phyloP scores from a whole-genome alignment of 805 yeast genomes.

The Vanderwaltozyma verrucispora region DNA sequence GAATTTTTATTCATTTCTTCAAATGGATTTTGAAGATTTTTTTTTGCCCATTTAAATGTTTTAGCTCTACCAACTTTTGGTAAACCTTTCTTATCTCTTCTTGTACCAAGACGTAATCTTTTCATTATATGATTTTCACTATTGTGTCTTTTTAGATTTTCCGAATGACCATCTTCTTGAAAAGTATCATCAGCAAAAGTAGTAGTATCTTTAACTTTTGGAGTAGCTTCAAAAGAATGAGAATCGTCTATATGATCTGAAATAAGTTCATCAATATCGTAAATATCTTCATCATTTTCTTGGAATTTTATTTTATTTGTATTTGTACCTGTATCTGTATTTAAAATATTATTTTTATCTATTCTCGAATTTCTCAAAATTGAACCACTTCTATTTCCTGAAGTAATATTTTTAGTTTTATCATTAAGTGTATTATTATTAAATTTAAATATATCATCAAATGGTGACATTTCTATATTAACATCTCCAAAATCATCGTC shows the following conservation, averaged over 20 bases:
- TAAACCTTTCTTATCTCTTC: slow-evolving; percentile 57
- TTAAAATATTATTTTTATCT: too few relatives aligned
- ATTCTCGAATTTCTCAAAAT: too few relatives aligned
- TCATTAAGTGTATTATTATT: slow-evolving; percentile 7
- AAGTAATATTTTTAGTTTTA: slow-evolving; percentile 5
- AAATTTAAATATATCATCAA: slow-evolving; percentile 22
- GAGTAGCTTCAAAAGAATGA: slow-evolving; percentile 20
- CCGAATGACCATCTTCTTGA: slow-evolving; percentile 1
- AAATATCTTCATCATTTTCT: background rate
- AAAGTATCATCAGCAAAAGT: background rate
- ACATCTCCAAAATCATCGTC: background rate
- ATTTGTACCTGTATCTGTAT: too few relatives aligned
- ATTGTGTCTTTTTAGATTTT: background rate
- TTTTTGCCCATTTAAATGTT: slow-evolving; percentile 44
- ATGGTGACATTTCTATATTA: slow-evolving; percentile 14
- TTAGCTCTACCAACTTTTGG: slow-evolving; percentile 44
- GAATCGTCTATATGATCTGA: slow-evolving; percentile 10
- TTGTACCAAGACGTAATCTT: slow-evolving; percentile 85
- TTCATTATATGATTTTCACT: slow-evolving; percentile 35
- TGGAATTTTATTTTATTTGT: background rate
- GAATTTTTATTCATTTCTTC: slow-evolving; percentile 20
- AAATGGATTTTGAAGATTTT: slow-evolving; percentile 27
- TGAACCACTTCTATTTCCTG: background rate
- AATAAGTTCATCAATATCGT: slow-evolving; percentile 1
- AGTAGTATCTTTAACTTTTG: background rate